Base-by-base conservation (phyloP, 2,329 filamentous ascomycete genomes). In the Acarospora socialis region DNA sequence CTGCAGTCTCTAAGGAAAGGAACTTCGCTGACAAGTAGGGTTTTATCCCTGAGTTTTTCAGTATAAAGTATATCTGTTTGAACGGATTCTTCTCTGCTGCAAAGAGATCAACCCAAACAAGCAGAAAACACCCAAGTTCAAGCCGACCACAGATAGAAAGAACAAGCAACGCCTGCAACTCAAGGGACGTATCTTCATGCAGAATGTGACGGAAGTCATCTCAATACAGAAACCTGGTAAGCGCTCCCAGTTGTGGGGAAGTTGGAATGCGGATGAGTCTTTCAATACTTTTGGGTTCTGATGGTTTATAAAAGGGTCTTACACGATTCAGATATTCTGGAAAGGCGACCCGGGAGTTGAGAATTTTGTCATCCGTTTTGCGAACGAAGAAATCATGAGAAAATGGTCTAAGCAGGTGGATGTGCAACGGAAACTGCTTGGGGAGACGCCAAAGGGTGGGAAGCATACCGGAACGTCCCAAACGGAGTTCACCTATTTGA, bases 181-280 rank as follows among this genome's bases (percentile, higher is more conserved):
- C 18, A 98, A 98, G 57, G 90, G 90, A 22, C 75, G 90, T 31
- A 98, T 98, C 47, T 95, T 94, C 60, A 95, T 98, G 86, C 84
- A 86, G 45, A 98, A 98, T 50, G 87, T 98, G 33, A 95, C 86
- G 22, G 83, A 94, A 53, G 77, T 93, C n/a, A 65, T 93, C 24
- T 86, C 80, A 12, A 65, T 90, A 37, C 75, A 78, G 30, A 93
- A 86, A 55, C 81, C 83, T 56, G 84, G 86, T 92, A 70, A 51
- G 70, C 51, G 36, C n/a, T 24, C n/a, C 22, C 19, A 12, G 22
- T 20, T 22, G 19, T 5, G 5, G 21, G 10, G 20, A 4, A n/a
- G 19, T 15, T 9, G 27, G 17, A 4, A 29, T 28, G 20, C 36
- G 42, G 22, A 40, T 7, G 25, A 33, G 9, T 5, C 21, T 21